Conservation (phyloP, 2,329 filamentous ascomycete species). For the Lomentospora prolificans region DNA sequence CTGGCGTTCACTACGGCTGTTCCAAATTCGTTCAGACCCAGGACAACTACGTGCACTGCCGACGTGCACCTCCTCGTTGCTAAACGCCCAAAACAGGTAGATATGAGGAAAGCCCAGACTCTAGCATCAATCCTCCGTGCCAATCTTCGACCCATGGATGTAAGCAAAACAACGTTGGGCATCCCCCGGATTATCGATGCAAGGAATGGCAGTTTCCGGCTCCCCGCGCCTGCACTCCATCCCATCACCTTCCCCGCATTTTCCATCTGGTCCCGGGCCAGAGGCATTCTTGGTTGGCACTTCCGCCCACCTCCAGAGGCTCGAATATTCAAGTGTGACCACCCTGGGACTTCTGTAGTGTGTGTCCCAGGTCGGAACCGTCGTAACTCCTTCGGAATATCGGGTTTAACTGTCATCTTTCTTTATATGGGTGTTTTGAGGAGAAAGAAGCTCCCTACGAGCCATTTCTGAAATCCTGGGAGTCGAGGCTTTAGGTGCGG, state of each 20-base stretch:
- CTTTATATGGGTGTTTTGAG: background rate
- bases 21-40: no score
- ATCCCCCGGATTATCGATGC: no score
- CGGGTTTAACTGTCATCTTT: background rate
- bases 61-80: no score
- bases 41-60: no score
- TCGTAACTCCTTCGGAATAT: background rate
- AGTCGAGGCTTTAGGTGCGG: no score
- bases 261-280: background rate
- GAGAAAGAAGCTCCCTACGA: no score
- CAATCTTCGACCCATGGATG: no score
- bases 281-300: background rate
- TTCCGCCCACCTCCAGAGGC: background rate
- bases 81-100: no score
- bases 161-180: no score
- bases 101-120: background rate
- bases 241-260: background rate
- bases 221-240: background rate
- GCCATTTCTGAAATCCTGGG: background rate
- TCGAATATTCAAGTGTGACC: background rate
- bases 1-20: no score
- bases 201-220: background rate
- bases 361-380: background rate
- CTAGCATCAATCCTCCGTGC: no score
- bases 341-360: background rate